A percentile compares a stretch with the other conserved stretches of the same genome.
phyloP scores from a whole-genome alignment of 2,329 filamentous ascomycete species.

The Monosporascus cannonballus region DNA sequence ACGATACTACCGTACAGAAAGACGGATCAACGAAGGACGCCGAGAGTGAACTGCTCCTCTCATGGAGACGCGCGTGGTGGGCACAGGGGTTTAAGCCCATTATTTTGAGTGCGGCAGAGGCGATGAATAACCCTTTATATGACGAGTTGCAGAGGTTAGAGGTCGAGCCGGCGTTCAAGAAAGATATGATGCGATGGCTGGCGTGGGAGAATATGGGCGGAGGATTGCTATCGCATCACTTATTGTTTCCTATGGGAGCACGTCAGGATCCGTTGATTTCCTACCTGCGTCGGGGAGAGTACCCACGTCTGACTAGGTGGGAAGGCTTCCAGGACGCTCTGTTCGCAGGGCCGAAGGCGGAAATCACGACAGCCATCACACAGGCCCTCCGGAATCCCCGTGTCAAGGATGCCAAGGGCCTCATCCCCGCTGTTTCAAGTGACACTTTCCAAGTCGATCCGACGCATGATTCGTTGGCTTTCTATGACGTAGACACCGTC shows the following conservation, averaged over 20 bases:
- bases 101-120: conserved; percentile 73
- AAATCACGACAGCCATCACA: conserved; percentile 58
- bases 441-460: conserved; percentile 61
- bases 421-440: conserved; percentile 56
- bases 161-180: conserved; percentile 56
- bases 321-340: conserved; percentile 65
- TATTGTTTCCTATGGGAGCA: conserved; percentile 77
- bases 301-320: conserved; percentile 67
- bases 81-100: conserved; percentile 84
- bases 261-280: conserved; percentile 66
- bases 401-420: conserved; percentile 50
- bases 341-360: conserved; percentile 62
- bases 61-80: conserved; percentile 94
- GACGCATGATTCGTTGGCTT: conserved; percentile 63
- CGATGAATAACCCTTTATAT: conserved; percentile 76
- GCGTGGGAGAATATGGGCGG: conserved; percentile 90
- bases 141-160: conserved; percentile 57
- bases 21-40: conserved; percentile 60
- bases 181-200: conserved; percentile 76
- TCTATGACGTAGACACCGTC: conserved; percentile 63
- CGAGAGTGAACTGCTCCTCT: conserved; percentile 72
- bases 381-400: conserved; percentile 50
- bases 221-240: conserved; percentile 72
- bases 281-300: conserved; percentile 71
- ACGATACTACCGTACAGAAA: conserved; percentile 62